Evolutionary conservation across 73 alveolate species (phyloP).

Genomic region (Paramecium tetraurelia): DNA sequence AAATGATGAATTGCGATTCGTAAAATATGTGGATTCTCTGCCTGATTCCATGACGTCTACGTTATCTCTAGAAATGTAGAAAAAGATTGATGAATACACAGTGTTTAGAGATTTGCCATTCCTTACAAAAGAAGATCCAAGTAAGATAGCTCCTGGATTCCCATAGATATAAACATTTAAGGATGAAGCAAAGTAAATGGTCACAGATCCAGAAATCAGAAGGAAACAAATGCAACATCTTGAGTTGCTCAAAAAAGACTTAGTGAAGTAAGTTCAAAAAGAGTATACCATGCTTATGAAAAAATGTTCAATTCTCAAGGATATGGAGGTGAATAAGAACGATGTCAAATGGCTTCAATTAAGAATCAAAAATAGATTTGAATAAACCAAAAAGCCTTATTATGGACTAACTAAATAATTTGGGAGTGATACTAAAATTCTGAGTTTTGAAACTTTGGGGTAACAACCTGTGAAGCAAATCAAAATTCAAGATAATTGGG

Average conservation of each 20-base stretch:
- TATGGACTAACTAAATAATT: conserved; percentile 19
- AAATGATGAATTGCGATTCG: conserved; percentile 56
- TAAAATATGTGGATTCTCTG: not conserved
- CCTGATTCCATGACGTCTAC: not conserved
- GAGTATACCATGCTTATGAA: conserved; percentile 48
- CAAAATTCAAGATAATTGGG: not conserved
- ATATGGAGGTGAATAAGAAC: conserved; percentile 50
- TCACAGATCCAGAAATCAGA: conserved; percentile 43
- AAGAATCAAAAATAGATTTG: conserved; percentile 60
- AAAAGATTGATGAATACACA: conserved; percentile 18
- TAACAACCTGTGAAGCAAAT: not conserved
- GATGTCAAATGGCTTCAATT: conserved; percentile 48
- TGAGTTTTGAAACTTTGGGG: not conserved
- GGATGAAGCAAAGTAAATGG: not conserved
- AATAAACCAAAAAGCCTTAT: conserved; percentile 24
- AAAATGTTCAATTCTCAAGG: conserved; percentile 52
- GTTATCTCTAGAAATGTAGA: not conserved
- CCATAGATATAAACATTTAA: not conserved
- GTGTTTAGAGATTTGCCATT: not conserved
- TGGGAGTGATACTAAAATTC: not conserved
- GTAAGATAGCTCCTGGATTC: conserved; percentile 39
- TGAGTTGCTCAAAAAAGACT: not conserved
- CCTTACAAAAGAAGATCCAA: conserved; percentile 19
- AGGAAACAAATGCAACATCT: not conserved
- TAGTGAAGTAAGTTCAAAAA: conserved; percentile 19